These are phyloP conservation scores for Talinum fruticosum DNA, from an alignment of 148 eudicot genomes.

Conservation along the genomic window DNA sequence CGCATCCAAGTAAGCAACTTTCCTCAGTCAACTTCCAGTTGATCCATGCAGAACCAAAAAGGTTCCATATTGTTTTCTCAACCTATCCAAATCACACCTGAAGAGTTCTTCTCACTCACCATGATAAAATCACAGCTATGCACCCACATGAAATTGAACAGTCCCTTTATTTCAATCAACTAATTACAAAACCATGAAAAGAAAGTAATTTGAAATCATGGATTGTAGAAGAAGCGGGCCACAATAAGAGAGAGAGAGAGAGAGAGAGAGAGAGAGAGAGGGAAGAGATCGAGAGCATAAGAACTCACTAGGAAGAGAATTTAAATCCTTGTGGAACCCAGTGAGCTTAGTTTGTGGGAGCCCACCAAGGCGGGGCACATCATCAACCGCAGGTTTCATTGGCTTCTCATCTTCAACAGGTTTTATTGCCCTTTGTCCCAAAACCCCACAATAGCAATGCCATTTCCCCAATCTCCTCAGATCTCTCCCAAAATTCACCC, in stretches of 20 bases:
- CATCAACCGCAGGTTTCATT: constrained; percentile 21
- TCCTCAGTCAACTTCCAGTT: background rate
- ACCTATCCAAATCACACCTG: no score
- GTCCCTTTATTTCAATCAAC: background rate
- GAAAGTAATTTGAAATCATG: background rate
- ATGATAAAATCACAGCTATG: no score
- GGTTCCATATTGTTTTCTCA: no score
- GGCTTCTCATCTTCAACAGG: constrained; percentile 46
- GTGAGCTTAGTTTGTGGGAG: constrained; percentile 20
- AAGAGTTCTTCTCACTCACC: no score
- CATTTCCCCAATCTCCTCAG: constrained; percentile 27
- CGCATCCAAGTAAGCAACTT: background rate
- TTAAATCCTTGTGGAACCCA: constrained; percentile 39
- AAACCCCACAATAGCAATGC: constrained; percentile 30
- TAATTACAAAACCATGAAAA: background rate
- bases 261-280: no score
- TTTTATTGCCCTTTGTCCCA: constrained; percentile 29
- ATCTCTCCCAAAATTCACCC: constrained; percentile 29
- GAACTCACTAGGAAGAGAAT: constrained; percentile 53
- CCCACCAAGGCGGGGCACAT: constrained; percentile 15
- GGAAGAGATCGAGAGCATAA: no score
- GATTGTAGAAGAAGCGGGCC: no score
- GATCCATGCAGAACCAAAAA: no score
- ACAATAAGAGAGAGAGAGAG: no score
- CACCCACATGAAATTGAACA: constrained; percentile 2